Percentiles rank a stretch among this genome's conserved stretches.
phyloP scores from a whole-genome alignment of 495 filamentous ascomycete genomes.

The Parachaetomium inaequale region DNA sequence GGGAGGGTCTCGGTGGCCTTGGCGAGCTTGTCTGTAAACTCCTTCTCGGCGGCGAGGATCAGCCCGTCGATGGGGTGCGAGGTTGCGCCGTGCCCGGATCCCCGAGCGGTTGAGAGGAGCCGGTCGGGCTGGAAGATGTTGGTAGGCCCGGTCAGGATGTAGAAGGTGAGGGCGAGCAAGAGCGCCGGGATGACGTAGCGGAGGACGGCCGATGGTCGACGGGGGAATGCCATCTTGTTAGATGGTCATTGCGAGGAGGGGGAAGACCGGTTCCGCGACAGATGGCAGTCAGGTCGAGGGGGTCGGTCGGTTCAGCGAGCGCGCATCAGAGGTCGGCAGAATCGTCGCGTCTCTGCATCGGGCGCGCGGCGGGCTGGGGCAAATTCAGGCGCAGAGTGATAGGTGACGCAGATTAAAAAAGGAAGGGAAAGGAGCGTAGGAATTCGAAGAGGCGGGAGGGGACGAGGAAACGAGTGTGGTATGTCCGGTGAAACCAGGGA shows the following conservation, averaged over 20 bases:
- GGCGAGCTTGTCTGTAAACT: conserved; percentile 38
- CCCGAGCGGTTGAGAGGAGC: not conserved
- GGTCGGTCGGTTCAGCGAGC: not conserved
- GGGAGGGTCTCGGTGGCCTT: conserved; percentile 50
- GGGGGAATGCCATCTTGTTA: conserved; percentile 40
- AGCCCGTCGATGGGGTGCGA: conserved; percentile 48
- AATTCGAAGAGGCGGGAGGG: not conserved
- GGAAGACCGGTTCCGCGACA: not conserved
- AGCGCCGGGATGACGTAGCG: conserved; percentile 37
- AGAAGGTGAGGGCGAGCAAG: conserved; percentile 33
- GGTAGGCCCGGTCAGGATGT: conserved; percentile 11
- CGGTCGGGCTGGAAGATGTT: not conserved
- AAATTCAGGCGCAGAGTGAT: not conserved
- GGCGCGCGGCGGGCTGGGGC: not conserved
- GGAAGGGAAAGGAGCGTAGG: not conserved
- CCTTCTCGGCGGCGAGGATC: conserved; percentile 41
- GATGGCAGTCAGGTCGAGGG: not conserved
- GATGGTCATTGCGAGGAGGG: conserved; percentile 32
- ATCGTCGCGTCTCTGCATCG: not conserved
- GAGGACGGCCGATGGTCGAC: conserved; percentile 35
- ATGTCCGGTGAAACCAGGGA: too few relatives aligned
- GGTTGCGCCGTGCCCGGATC: not conserved
- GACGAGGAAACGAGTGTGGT: not conserved
- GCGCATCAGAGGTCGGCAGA: not conserved
- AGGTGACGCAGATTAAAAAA: not conserved